Base-by-base conservation (phyloP, 306 rosid genomes). In the Prunus kanzakura region DNA sequence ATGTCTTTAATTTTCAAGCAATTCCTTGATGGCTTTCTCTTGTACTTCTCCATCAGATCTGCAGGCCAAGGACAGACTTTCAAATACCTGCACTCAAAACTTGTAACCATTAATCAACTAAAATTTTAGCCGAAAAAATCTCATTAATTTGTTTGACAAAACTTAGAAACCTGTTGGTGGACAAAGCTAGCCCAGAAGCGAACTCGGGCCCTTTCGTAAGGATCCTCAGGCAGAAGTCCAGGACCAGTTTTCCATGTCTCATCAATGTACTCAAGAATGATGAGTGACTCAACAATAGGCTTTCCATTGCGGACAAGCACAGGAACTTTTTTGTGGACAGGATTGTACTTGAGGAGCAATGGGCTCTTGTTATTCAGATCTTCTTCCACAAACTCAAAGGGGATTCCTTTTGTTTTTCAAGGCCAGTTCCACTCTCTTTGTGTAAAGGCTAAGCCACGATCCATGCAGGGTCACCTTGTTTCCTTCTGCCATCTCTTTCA, bases 221-320 rank as follows among this genome's bases (percentile, higher is more conserved):
- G 61, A 60, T 80, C 66, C 16, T 74, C 72, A 2, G 80, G 84
- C 5, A 80, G 57, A 51, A 80, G 35, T 69, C 2, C 45, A 47
- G 76, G 76, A 3, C 71, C 71, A 51, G 71, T 67, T 15, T 47
- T 74, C 83, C 84, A 75, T 30, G 73, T 80, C 5, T 80, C 84
- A 4, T 69, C 72, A 5, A 80, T 80, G 64, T 80, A 80, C 51
- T 80, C 84, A 20, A 80, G 55, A 13, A 80, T 67, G 65, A 68
- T 38, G 32, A 71, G 76, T 9, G 72, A 80, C 79, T 80, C 84
- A 27, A 13, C 25, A 5, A 80, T 74, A 19, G 80, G 72, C 22
- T 69, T 74, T 61, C 79, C 83, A 35, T 74, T 80, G 57, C 69
- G 79, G 14, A 80, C 83, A 32, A 80, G 80, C n/a, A 80, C 79